phyloP scores from a whole-genome alignment of 2,329 filamentous ascomycete species.

The Corniculantispora saksenae region DNA sequence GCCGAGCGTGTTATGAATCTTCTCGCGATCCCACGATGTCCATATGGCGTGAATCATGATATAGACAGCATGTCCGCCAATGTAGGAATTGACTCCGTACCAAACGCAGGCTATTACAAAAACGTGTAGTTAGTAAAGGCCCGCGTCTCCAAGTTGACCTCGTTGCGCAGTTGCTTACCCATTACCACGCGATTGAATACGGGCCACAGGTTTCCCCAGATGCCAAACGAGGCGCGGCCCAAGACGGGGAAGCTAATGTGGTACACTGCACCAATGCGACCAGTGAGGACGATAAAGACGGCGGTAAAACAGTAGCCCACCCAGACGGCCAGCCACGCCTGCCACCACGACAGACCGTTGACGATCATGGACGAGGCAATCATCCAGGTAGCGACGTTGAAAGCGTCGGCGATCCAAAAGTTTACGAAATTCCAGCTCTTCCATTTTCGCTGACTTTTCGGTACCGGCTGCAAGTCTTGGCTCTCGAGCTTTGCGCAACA shows the following conservation, averaged over 20 bases:
- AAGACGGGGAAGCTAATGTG: constrained; percentile 89
- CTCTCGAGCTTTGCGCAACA: constrained; percentile 64
- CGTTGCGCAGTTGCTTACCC: constrained; percentile 39
- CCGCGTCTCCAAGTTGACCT: no score
- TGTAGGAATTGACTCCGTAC: constrained; percentile 85
- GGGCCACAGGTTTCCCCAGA: constrained; percentile 88
- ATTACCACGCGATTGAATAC: constrained; percentile 87
- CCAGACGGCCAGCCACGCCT: constrained; percentile 85
- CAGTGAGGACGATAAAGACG: constrained; percentile 74
- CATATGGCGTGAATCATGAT: constrained; percentile 88
- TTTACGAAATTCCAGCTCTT: constrained; percentile 83
- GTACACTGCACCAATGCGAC: constrained; percentile 82
- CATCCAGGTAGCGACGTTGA: constrained; percentile 95
- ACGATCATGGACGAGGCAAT: constrained; percentile 83
- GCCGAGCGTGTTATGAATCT: constrained; percentile 67
- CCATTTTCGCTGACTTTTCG: constrained; percentile 80
- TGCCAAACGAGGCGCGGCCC: constrained; percentile 76
- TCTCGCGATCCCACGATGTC: constrained; percentile 62
- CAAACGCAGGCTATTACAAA: constrained; percentile 66
- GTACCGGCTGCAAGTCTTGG: constrained; percentile 78
- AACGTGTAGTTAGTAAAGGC: constrained; percentile 20
- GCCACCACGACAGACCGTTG: constrained; percentile 83
- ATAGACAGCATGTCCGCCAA: constrained; percentile 81
- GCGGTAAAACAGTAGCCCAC: constrained; percentile 78
- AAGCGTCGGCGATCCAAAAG: constrained; percentile 83